These are phyloP conservation scores for Lasiosphaeria hispida DNA, from an alignment of 495 filamentous ascomycete species.

Conservation along the genomic window DNA sequence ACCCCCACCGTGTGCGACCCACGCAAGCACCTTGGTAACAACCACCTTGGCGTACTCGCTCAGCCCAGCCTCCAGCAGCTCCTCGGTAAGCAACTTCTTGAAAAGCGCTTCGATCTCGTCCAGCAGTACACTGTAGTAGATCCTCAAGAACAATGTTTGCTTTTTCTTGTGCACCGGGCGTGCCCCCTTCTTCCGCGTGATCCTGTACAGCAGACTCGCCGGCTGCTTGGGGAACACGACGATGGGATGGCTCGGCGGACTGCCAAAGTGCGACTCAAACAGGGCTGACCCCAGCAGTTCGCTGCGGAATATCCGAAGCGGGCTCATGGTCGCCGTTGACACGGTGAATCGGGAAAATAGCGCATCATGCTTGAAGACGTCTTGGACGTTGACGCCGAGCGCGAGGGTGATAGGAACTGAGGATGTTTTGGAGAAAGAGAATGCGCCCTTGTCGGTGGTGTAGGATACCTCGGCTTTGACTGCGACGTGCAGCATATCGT, in stretches of 20 bases:
- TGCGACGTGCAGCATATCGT: constrained; percentile 66
- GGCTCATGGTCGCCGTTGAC: constrained; percentile 69
- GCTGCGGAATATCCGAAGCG: constrained; percentile 70
- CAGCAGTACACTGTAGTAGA: constrained; percentile 76
- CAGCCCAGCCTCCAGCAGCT: constrained; percentile 41
- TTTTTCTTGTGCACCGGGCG: constrained; percentile 35
- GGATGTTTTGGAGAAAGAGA: constrained; percentile 63
- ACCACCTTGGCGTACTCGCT: constrained; percentile 47
- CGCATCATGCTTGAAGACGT: constrained; percentile 80
- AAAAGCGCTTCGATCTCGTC: constrained; percentile 60
- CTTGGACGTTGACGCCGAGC: constrained; percentile 93
- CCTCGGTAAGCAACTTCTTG: constrained; percentile 33
- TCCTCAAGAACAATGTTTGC: constrained; percentile 62
- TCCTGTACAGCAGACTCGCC: constrained; percentile 78
- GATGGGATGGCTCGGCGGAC: constrained; percentile 52
- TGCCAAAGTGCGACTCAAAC: constrained; percentile 63
- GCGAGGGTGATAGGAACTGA: constrained; percentile 69
- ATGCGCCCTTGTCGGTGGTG: constrained; percentile 67
- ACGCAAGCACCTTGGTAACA: constrained; percentile 44
- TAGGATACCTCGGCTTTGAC: constrained; percentile 78
- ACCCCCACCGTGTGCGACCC: constrained; percentile 45
- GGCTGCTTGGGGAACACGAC: constrained; percentile 79
- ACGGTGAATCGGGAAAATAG: constrained; percentile 90
- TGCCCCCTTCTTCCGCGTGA: constrained; percentile 46
- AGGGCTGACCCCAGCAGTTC: constrained; percentile 65